phyloP scores from a whole-genome alignment of 2,329 filamentous ascomycete species.

The Arachnomyces sp. region DNA sequence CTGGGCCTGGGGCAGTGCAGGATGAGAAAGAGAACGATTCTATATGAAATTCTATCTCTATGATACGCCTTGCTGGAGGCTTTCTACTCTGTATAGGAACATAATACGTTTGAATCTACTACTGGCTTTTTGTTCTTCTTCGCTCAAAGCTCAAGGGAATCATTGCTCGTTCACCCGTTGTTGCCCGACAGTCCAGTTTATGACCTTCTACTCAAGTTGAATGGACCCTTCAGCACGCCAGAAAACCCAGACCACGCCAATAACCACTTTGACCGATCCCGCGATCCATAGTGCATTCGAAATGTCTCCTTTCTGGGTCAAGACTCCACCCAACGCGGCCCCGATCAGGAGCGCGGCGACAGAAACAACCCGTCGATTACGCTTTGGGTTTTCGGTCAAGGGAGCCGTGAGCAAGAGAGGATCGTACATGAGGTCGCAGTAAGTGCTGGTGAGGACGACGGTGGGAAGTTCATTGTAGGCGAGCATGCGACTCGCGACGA shows the following conservation, averaged over 20 bases:
- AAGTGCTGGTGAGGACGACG: slow-evolving; percentile 21
- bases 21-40: no score
- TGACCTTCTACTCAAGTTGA: slow-evolving; percentile 9
- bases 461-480: slow-evolving; percentile 18
- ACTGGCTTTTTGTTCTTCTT: no score
- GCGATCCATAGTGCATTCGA: slow-evolving; percentile 3
- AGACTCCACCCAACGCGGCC: background rate
- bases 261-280: background rate
- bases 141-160: no score
- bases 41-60: no score
- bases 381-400: slow-evolving; percentile 15
- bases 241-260: slow-evolving; percentile 1
- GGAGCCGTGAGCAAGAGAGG: slow-evolving; percentile 10
- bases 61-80: no score
- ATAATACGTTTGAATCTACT: no score
- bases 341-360: slow-evolving; percentile 1
- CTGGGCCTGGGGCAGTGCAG: no score
- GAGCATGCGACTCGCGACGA: slow-evolving; percentile 19
- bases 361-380: slow-evolving; percentile 11
- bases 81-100: no score
- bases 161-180: no score
- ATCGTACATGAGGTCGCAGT: slow-evolving; percentile 20
- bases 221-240: slow-evolving; percentile 7
- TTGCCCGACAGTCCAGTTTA: no score
- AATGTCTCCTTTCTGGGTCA: background rate